Conservation (phyloP, 768 basidiomycete genomes). For the Thelephora aurantiotincta region DNA sequence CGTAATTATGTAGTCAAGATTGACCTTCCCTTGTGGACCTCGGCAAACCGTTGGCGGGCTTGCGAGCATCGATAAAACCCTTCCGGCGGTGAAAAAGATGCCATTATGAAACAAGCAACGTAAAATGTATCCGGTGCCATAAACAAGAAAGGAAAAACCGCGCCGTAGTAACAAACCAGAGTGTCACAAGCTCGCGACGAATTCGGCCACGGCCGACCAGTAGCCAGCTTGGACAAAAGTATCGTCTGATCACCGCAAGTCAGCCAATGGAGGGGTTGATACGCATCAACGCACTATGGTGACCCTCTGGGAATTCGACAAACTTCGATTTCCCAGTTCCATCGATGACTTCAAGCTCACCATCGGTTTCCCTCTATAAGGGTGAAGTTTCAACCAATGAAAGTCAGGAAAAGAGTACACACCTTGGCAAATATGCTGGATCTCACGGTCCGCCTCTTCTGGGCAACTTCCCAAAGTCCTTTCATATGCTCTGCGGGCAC, state of each 20-base stretch:
- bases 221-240: slow-evolving; percentile 18
- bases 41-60: not conserved
- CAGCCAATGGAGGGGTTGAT: not conserved
- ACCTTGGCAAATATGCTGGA: not conserved
- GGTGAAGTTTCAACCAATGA: slow-evolving; percentile 6
- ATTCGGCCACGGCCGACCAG: slow-evolving; percentile 15
- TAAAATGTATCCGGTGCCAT: not conserved
- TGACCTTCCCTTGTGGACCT: not conserved
- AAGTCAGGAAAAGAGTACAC: too few relatives aligned
- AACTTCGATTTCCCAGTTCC: slow-evolving; percentile 7
- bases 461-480: slow-evolving; percentile 50
- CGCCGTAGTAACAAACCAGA: not conserved
- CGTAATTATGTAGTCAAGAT: too few relatives aligned
- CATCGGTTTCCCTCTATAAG: slow-evolving; percentile 6
- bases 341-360: slow-evolving; percentile 3
- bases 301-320: slow-evolving; percentile 14
- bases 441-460: slow-evolving; percentile 5
- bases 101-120: not conserved
- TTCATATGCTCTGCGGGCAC: slow-evolving; percentile 70
- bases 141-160: not conserved
- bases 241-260: slow-evolving; percentile 12
- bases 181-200: slow-evolving; percentile 5
- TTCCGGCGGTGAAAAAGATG: not conserved
- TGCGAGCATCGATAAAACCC: not conserved
- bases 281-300: slow-evolving; percentile 15